Evolutionary conservation across 306 rosid genomes (phyloP).

Genomic region (Carpinus viminea): DNA sequence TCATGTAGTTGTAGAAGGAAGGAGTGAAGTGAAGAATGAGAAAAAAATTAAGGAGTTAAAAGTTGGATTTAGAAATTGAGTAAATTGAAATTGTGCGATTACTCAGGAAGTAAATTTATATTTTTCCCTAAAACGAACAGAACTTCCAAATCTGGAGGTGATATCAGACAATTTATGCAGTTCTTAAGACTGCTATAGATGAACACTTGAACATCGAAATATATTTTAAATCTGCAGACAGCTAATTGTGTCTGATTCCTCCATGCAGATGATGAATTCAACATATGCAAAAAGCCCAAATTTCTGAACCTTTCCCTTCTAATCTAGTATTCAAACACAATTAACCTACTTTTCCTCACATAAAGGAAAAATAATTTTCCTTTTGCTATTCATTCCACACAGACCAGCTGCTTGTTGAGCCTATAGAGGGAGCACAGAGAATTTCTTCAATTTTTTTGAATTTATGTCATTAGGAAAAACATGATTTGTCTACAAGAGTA

Average conservation of each 20-base stretch:
- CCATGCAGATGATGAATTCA: neutral
- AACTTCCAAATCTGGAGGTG: neutral
- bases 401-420: neutral
- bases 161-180: neutral
- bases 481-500: neutral
- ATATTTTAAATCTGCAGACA: neutral
- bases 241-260: neutral
- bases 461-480: neutral
- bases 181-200: constrained; percentile 2
- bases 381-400: neutral
- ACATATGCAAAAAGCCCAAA: neutral
- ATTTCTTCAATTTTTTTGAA: neutral
- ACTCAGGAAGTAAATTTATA: no score
- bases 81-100: no score
- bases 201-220: neutral
- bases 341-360: neutral
- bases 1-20: no score
- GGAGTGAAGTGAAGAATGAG: no score
- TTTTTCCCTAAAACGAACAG: neutral
- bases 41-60: no score
- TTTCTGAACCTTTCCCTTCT: neutral
- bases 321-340: neutral
- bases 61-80: no score
- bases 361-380: neutral
- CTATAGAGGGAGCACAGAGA: neutral